Percentiles rank a stretch among this genome's conserved stretches.
These are phyloP conservation scores for Ceratocystis alfenasii DNA, from an alignment of 2,329 filamentous ascomycete species.

Conservation along the genomic window DNA sequence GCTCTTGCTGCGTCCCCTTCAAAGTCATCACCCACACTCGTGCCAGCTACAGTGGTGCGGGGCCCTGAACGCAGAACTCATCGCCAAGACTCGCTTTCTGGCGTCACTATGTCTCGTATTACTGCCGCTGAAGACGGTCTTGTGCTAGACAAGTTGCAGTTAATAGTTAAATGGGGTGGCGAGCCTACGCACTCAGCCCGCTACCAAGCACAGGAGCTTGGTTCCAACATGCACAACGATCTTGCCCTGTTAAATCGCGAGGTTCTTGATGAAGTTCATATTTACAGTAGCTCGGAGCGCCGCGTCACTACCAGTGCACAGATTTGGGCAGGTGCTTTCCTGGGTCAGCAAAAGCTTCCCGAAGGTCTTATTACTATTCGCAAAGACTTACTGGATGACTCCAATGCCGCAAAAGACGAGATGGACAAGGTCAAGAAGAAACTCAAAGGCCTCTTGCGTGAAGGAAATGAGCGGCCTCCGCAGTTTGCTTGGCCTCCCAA, in stretches of 20 bases:
- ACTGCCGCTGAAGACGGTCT: conserved; percentile 87
- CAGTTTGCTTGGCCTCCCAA: conserved; percentile 98
- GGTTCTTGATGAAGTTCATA: conserved; percentile 79
- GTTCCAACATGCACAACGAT: conserved; percentile 91
- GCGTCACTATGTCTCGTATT: conserved; percentile 83
- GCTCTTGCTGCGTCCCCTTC: conserved; percentile 21
- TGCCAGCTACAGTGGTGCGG: neutral
- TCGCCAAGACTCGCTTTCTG: conserved; percentile 74
- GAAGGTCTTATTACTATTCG: conserved; percentile 80
- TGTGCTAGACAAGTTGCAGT: conserved; percentile 86
- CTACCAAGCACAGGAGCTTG: conserved; percentile 90
- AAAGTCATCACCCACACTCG: neutral
- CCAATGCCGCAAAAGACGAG: conserved; percentile 94
- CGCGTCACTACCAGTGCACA: conserved; percentile 92
- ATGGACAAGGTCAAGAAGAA: conserved; percentile 99
- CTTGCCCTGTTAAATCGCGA: conserved; percentile 85
- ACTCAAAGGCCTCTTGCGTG: conserved; percentile 79
- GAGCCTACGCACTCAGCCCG: conserved; percentile 95
- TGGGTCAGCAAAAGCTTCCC: conserved; percentile 73
- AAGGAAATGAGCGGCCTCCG: conserved; percentile 84
- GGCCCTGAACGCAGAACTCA: conserved; percentile 35
- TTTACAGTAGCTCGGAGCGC: conserved; percentile 91
- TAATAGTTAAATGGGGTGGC: conserved; percentile 98
- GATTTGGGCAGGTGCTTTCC: conserved; percentile 84
- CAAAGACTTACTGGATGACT: conserved; percentile 92